These are phyloP conservation scores for Cladosporium sp. DNA, from an alignment of 2,329 filamentous ascomycete species.

Conservation along the genomic window DNA sequence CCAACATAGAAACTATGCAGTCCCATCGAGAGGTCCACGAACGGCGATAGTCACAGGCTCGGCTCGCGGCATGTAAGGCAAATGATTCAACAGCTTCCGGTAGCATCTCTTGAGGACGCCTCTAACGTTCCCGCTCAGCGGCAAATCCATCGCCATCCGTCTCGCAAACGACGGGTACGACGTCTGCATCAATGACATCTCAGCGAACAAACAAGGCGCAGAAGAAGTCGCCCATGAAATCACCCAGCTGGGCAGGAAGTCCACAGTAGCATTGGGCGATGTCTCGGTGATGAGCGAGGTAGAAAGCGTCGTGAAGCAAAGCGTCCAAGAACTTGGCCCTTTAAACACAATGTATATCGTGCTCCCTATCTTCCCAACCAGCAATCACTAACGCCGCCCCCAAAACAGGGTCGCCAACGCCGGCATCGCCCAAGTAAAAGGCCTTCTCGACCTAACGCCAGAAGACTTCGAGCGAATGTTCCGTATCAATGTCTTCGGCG, in stretches of 20 bases:
- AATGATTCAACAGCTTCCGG: too few relatives aligned
- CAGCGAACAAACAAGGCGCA: constrained; percentile 49
- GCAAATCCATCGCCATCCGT: constrained; percentile 59
- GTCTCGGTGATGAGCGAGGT: constrained; percentile 56
- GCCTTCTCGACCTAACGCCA: constrained; percentile 53
- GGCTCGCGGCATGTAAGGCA: constrained; percentile 30
- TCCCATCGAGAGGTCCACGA: neutral
- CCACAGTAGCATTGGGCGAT: constrained; percentile 56
- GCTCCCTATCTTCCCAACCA: neutral
- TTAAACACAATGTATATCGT: constrained; percentile 41
- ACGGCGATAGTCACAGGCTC: constrained; percentile 35
- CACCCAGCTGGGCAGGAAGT: constrained; percentile 46
- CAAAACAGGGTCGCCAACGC: constrained; percentile 53
- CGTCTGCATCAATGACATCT: constrained; percentile 61
- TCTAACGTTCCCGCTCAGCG: constrained; percentile 37
- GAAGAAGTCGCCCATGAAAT: constrained; percentile 54
- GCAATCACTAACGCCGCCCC: neutral
- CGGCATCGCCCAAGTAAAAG: constrained; percentile 56
- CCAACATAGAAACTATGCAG: neutral
- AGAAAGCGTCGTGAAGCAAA: constrained; percentile 48
- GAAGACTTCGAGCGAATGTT: constrained; percentile 58
- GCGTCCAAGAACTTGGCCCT: constrained; percentile 52
- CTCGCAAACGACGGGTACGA: constrained; percentile 63
- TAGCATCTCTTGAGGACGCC: too few relatives aligned
- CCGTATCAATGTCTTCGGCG: constrained; percentile 60